A percentile compares a stretch with the other conserved stretches of the same genome.
Evolutionary conservation across 78 protist species (phyloP).

Genomic region (Dictyostelium brefeldianum): DNA sequence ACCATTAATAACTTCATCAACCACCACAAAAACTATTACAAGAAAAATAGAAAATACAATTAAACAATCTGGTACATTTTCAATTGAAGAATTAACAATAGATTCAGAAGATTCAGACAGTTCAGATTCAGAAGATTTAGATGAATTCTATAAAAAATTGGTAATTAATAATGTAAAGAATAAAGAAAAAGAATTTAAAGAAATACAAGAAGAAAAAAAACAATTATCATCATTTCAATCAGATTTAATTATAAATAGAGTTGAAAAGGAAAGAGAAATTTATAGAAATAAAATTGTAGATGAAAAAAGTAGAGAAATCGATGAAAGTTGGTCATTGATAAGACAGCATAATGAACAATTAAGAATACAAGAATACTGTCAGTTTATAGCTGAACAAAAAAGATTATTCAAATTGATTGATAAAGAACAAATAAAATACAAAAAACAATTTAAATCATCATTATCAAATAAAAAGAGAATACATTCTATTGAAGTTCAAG

Average conservation of each 20-base stretch:
- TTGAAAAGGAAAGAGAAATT: not conserved
- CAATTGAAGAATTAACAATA: not conserved
- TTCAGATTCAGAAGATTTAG: not conserved
- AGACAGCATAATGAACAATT: not conserved
- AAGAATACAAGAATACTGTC: not conserved
- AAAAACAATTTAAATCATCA: not conserved
- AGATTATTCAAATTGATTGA: not conserved
- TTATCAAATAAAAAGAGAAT: too few species aligned
- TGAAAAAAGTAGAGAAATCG: not conserved
- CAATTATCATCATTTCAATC: conserved; percentile 22
- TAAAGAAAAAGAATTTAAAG: not conserved
- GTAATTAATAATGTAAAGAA: not conserved
- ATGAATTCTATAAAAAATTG: not conserved
- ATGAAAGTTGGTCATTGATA: not conserved
- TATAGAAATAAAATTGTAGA: not conserved
- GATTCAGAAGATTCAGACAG: not conserved
- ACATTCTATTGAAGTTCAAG: too few species aligned
- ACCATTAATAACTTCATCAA: not conserved
- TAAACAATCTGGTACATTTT: not conserved
- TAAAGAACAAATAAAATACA: not conserved
- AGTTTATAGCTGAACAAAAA: not conserved
- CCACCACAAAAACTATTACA: not conserved
- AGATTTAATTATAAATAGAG: not conserved
- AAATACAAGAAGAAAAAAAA: not conserved
- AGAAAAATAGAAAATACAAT: not conserved